A percentile compares a stretch with the other conserved stretches of the same genome.
These are phyloP conservation scores for Ensete glaucum DNA, from an alignment of 176 grass and related monocot genomes.

Conservation along the genomic window DNA sequence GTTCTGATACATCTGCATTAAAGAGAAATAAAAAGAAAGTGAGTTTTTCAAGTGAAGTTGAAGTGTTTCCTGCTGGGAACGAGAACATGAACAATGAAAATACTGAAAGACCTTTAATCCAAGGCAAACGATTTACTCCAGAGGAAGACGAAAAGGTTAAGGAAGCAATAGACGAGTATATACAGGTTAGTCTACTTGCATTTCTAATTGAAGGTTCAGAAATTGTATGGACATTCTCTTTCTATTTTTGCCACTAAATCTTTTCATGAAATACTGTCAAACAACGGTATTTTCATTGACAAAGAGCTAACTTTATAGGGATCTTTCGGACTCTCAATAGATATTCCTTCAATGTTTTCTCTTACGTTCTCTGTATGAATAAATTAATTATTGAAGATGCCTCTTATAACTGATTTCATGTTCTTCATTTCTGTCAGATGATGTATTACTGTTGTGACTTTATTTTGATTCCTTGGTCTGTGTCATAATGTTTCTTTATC, in stretches of 20 bases:
- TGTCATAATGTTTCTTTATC: constrained; percentile 15
- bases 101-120: constrained; percentile 22
- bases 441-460: neutral
- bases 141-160: constrained; percentile 51
- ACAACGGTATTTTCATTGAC: no score
- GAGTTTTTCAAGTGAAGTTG: constrained; percentile 46
- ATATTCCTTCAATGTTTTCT: no score
- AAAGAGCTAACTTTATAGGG: no score
- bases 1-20: constrained; percentile 1
- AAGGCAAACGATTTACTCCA: constrained; percentile 43
- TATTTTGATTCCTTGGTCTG: neutral
- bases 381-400: neutral
- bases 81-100: constrained; percentile 1
- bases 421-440: neutral
- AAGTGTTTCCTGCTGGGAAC: constrained; percentile 35
- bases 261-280: no score
- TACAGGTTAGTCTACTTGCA: constrained; percentile 36
- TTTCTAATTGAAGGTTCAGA: constrained; percentile 3
- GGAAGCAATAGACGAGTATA: constrained; percentile 37
- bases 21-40: constrained; percentile 39
- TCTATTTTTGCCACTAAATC: neutral
- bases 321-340: no score
- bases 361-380: no score
- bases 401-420: neutral
- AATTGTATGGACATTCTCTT: neutral